Base-by-base conservation (phyloP, 176 grass and related monocot species). In the Luzula sylvatica region DNA sequence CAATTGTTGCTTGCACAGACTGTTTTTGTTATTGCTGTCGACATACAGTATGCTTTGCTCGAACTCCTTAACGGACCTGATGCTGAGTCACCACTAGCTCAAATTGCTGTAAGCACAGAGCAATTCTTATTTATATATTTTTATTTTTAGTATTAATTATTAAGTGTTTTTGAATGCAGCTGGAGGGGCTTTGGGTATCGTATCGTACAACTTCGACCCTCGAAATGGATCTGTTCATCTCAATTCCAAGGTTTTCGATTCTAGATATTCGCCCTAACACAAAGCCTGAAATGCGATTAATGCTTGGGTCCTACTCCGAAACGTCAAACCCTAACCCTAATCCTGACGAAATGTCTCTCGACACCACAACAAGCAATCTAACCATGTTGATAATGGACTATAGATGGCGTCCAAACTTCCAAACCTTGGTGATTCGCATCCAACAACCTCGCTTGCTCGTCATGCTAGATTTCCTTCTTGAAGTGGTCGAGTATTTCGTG, bases 321-420 rank as follows among this genome's bases (percentile, higher is more conserved):
- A 68, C 62, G 45, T 74, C 51, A 35, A 74, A 79, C 8, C 77
- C 87, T 18, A 56, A 39, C 5, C 35, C 40, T 52, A 50, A 56
- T 76, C 51, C 30, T 26, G 22, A 61, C 11, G 51, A 46, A 58
- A 27, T 54, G 41, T 69, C 39, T 24, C 56, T 50, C 14, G 23
- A 28, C 53, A 65, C 42, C 35, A 50, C 28, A 39, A 7, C 18
- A 64, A 78, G 77, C 29, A 89, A 96, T 67, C 72, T 96, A 62
- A 96, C 90, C 17, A 96, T 96, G 90, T 20, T 96, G 58, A 88
- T 96, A 86, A 63, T 96, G 60, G 90, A 96, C 78, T 96, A 82
- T 65, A 74, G 90, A 77, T 96, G 64, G 74, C 84, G 90, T 55
- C 71, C 81, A 55, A 85, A 83, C 45, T 96, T 96, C 72, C 71